These are phyloP conservation scores for Calonectria henricotiae DNA, from an alignment of 2,329 filamentous ascomycete species.

Conservation along the genomic window DNA sequence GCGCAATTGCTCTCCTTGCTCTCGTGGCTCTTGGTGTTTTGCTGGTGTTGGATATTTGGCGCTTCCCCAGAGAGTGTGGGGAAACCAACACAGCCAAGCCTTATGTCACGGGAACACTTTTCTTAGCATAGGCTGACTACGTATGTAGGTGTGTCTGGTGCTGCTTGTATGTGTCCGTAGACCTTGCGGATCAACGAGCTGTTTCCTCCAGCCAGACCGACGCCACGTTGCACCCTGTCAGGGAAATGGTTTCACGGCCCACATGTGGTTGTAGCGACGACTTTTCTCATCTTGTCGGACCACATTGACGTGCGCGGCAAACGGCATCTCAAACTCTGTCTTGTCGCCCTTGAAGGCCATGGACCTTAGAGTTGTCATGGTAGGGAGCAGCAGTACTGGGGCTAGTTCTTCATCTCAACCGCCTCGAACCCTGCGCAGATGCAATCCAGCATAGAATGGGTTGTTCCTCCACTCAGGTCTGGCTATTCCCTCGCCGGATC, in stretches of 20 bases:
- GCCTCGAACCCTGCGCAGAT: background rate
- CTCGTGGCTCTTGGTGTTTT: background rate
- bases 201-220: background rate
- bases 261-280: background rate
- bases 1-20: background rate
- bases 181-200: background rate
- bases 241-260: conserved; percentile 5
- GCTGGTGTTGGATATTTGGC: background rate
- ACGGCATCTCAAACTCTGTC: background rate
- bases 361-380: background rate
- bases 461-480: background rate
- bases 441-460: background rate
- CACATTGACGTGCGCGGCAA: conserved; percentile 1
- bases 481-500: background rate
- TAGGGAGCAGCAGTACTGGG: background rate
- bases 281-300: background rate
- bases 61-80: conserved; percentile 4
- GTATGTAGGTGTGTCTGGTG: background rate
- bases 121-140: background rate
- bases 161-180: no score
- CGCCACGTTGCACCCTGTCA: background rate
- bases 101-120: background rate
- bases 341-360: background rate
- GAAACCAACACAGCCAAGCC: background rate
- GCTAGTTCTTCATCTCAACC: background rate